phyloP scores from a whole-genome alignment of 2,329 filamentous ascomycete genomes.

The Aspergillus phoenicis region DNA sequence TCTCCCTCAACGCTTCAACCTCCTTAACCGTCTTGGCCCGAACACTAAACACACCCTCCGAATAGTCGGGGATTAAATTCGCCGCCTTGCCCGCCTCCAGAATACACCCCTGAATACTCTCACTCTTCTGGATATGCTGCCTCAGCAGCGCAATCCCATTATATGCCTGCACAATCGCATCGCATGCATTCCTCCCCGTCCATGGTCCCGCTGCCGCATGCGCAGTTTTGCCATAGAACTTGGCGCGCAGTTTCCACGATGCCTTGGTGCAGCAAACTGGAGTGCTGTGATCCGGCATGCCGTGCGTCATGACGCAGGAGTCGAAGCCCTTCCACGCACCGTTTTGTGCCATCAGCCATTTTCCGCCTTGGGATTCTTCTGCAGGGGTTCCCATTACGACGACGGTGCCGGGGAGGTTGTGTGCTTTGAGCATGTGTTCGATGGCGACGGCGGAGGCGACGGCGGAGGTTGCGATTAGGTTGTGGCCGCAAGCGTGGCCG shows the following conservation, averaged over 20 bases:
- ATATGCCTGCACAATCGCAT: constrained; percentile 3
- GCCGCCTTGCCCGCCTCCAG: not conserved
- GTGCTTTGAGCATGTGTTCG: not conserved
- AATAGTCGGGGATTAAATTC: not conserved
- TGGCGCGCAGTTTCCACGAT: constrained; percentile 1
- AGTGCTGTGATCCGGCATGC: not conserved
- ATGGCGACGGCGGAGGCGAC: not conserved
- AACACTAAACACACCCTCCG: constrained; percentile 4
- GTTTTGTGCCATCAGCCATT: constrained; percentile 3
- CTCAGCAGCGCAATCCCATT: not conserved
- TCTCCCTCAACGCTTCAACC: not conserved
- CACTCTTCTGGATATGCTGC: constrained; percentile 3
- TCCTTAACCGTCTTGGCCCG: not conserved
- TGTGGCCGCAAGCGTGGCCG: constrained; percentile 3
- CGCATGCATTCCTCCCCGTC: not conserved
- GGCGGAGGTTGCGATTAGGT: not conserved
- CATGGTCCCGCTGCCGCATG: not conserved
- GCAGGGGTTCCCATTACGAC: not conserved
- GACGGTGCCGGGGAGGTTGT: not conserved
- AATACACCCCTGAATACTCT: constrained; percentile 6
- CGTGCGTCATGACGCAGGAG: constrained; percentile 2
- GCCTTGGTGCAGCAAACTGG: constrained; percentile 2
- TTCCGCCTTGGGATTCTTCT: not conserved
- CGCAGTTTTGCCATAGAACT: not conserved
- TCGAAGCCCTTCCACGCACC: not conserved